phyloP scores from a whole-genome alignment of 345 rosid genomes.

The Gossypioides kirkii region DNA sequence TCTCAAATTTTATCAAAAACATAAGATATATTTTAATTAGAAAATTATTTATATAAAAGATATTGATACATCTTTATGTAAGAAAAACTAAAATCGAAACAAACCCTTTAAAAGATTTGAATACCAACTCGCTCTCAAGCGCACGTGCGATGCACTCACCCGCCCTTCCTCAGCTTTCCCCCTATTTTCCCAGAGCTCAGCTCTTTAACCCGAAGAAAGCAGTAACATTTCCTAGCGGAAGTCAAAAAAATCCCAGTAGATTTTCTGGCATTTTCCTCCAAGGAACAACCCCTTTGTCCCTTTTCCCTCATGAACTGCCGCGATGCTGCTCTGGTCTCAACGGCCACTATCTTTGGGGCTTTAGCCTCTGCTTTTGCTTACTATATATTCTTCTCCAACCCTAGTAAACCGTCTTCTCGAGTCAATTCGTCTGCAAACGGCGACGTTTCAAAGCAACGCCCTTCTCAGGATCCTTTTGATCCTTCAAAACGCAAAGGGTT shows the following conservation, averaged over 20 bases:
- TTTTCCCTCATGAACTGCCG: constrained; percentile 45
- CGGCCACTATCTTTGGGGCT: constrained; percentile 65
- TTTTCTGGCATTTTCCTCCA: constrained; percentile 7
- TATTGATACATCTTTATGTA: too few relatives aligned
- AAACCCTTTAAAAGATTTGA: neutral
- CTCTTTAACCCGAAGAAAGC: neutral
- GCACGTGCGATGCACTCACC: neutral
- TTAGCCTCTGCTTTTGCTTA: constrained; percentile 53
- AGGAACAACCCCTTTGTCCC: neutral
- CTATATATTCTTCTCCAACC: constrained; percentile 44
- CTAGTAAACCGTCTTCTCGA: constrained; percentile 28
- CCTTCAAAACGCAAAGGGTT: constrained; percentile 78
- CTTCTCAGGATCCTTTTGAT: constrained; percentile 55
- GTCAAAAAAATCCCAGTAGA: neutral
- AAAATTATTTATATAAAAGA: too few relatives aligned
- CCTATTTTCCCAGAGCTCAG: constrained; percentile 21
- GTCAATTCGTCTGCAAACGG: constrained; percentile 28
- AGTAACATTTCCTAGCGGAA: neutral
- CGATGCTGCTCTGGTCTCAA: constrained; percentile 51
- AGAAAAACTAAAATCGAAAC: neutral
- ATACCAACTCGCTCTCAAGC: neutral
- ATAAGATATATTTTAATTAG: too few relatives aligned
- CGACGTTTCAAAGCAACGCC: constrained; percentile 27
- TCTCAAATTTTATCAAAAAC: too few relatives aligned
- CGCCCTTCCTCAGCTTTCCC: constrained; percentile 24